Evolutionary conservation across 2,329 filamentous ascomycete species (phyloP), one percentile per base, ranked within the genome.

Genomic region (Malbranchea cinnamomea): DNA sequence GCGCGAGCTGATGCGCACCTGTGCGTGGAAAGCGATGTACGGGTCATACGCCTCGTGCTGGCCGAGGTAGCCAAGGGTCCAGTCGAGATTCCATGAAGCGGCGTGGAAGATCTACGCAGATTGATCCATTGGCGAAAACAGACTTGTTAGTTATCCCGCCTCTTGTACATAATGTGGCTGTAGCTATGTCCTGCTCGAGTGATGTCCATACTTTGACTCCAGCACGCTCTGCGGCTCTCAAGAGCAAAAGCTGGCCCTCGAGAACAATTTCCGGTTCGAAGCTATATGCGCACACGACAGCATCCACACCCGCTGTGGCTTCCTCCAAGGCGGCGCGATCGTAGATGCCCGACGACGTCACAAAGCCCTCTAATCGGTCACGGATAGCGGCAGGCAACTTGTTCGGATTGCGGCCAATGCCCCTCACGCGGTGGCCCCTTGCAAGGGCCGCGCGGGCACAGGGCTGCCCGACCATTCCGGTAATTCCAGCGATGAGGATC

Each of bases 151-250:
- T n/a, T n/a, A n/a, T n/a, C n/a, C n/a, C n/a, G n/a, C n/a, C n/a
- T n/a, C n/a, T n/a, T n/a, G n/a, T n/a, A n/a, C n/a, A n/a, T n/a
- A n/a, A n/a, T n/a, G n/a, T n/a, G n/a, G n/a, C n/a, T n/a, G n/a
- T n/a, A n/a, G n/a, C n/a, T n/a, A n/a, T n/a, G n/a, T n/a, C n/a
- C n/a, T n/a, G n/a, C n/a, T n/a, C n/a, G n/a, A n/a, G n/a, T n/a
- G n/a, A n/a, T n/a, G n/a, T n/a, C n/a, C n/a, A n/a, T n/a, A 30
- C 18, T 30, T 41, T 48, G 28, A 56, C 40, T 1, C 45, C 42
- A 4, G 53, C 53, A 4, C 50, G 41, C 36, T 56, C 55, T 1
- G 48, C 49, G 2, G 54, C 54, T 5, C 50, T 41, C 1, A 59
- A 38, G 0, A 59, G 49, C 8, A 53, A 33, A 2, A 58, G 41